Evolutionary conservation across 2,329 filamentous ascomycete species (phyloP).

Genomic region (Epichloe glyceriae): DNA sequence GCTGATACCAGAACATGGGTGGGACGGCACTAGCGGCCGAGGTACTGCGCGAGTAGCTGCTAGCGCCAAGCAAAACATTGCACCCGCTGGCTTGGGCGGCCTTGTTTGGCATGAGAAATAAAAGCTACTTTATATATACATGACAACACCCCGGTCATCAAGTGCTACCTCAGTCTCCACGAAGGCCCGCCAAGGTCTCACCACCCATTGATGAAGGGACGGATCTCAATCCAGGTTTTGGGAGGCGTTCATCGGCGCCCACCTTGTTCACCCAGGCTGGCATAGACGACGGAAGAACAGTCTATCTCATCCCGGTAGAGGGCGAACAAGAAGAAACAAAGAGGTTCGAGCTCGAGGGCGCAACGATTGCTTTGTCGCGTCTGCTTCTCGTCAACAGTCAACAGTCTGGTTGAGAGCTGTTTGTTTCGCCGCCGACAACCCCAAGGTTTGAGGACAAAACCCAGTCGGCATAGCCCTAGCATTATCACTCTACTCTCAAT

Average conservation of each 20-base stretch:
- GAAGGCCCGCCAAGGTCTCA: constrained; percentile 24
- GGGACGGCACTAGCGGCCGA: constrained; percentile 20
- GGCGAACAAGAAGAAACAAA: too few species aligned
- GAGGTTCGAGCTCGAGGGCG: too few species aligned
- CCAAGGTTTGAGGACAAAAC: neutral
- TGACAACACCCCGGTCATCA: constrained; percentile 17
- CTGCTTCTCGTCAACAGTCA: neutral
- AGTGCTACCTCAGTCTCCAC: constrained; percentile 23
- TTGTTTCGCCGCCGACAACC: neutral
- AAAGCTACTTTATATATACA: constrained; percentile 20
- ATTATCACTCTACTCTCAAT: neutral
- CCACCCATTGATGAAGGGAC: constrained; percentile 26
- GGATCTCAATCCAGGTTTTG: constrained; percentile 24
- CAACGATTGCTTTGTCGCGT: too few species aligned
- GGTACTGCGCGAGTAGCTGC: constrained; percentile 15
- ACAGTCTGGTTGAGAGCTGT: neutral
- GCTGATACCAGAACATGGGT: constrained; percentile 23
- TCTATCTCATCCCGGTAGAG: neutral
- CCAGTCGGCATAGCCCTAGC: neutral
- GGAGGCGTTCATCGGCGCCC: constrained; percentile 17
- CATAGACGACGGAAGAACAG: neutral
- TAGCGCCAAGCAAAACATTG: constrained; percentile 9
- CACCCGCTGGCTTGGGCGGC: constrained; percentile 1
- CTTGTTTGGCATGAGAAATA: constrained; percentile 6
- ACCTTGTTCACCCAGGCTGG: constrained; percentile 1